phyloP scores from a whole-genome alignment of 2,329 filamentous ascomycete species.

The Coniochaeta sp. region DNA sequence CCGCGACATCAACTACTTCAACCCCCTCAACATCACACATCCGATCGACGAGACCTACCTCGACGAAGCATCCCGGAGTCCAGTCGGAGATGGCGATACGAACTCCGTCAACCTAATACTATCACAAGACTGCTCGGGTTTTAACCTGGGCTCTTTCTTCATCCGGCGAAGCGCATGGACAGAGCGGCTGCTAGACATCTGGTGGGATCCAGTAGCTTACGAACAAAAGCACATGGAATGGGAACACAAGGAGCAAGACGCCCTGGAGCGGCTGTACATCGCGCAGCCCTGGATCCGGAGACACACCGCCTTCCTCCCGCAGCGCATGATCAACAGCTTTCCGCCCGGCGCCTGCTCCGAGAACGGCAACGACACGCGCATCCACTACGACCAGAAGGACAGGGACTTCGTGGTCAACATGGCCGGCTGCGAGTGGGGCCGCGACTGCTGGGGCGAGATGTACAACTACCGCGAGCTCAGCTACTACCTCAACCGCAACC shows the following conservation, averaged over 20 bases:
- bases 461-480: constrained; percentile 90
- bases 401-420: constrained; percentile 96
- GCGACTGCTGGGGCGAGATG: constrained; percentile 98
- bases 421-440: constrained; percentile 94
- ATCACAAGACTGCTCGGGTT: constrained; percentile 89
- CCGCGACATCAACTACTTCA: constrained; percentile 93
- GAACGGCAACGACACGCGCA: constrained; percentile 62
- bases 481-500: constrained; percentile 77
- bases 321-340: constrained; percentile 92
- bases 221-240: constrained; percentile 99
- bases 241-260: constrained; percentile 98
- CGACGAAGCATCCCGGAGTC: constrained; percentile 64
- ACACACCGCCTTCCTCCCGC: constrained; percentile 80
- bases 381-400: constrained; percentile 81
- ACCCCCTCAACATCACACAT: constrained; percentile 88
- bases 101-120: constrained; percentile 82
- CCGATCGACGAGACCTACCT: constrained; percentile 69
- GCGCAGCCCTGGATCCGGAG: constrained; percentile 90
- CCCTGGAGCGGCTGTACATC: constrained; percentile 83
- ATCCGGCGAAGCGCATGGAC: constrained; percentile 80
- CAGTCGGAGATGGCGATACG: constrained; percentile 67
- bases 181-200: constrained; percentile 84
- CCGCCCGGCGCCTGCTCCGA: constrained; percentile 83
- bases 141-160: constrained; percentile 96
- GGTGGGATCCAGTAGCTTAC: constrained; percentile 98